Evolutionary conservation across 2,329 filamentous ascomycete genomes (phyloP).

Genomic region (Allantophomopsis lycopodina): DNA sequence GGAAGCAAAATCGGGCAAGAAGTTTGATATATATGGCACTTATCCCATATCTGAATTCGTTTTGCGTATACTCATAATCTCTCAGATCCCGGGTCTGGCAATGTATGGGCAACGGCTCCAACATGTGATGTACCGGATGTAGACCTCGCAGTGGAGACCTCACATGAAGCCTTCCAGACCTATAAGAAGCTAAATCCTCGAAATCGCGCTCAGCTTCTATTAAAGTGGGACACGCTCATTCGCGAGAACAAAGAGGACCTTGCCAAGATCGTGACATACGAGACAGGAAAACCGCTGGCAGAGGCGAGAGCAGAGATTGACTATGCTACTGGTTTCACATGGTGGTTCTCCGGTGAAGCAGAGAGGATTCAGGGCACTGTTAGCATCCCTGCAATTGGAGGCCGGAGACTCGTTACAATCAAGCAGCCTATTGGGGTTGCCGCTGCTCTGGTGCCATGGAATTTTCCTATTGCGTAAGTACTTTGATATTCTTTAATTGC

Average conservation of each 20-base stretch:
- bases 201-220: conserved; percentile 43
- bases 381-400: conserved; percentile 42
- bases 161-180: conserved; percentile 43
- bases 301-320: conserved; percentile 38
- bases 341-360: conserved; percentile 46
- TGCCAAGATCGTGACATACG: conserved; percentile 46
- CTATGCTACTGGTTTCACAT: conserved; percentile 35
- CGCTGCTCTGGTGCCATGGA: conserved; percentile 59
- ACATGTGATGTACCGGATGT: conserved; percentile 40
- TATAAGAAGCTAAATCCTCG: conserved; percentile 47
- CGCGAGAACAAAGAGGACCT: conserved; percentile 47
- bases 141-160: conserved; percentile 40
- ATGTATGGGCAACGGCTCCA: conserved; percentile 26
- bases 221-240: conserved; percentile 53
- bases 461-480: conserved; percentile 48
- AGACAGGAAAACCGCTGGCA: conserved; percentile 36
- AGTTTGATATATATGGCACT: conserved; percentile 39
- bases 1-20: conserved; percentile 38
- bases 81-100: conserved; percentile 29
- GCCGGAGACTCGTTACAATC: conserved; percentile 53
- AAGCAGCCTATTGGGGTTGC: conserved; percentile 63
- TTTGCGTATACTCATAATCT: background rate
- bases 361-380: conserved; percentile 49
- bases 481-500: background rate
- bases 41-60: background rate